Evolutionary conservation across 192 early-diverging fungal genomes (phyloP), one percentile per base, ranked within the genome.

Genomic region (Backusella circina): DNA sequence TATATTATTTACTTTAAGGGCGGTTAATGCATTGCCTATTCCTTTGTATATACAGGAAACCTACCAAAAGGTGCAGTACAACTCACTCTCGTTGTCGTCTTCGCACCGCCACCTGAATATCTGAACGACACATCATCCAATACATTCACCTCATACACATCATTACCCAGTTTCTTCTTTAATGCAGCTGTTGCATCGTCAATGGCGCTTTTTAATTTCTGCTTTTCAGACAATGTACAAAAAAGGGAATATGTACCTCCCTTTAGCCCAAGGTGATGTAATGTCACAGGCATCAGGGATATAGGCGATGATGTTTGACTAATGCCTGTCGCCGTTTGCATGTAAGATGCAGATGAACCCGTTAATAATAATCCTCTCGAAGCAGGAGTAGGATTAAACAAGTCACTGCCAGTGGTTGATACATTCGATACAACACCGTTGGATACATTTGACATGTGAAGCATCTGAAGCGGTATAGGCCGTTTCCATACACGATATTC

Each of bases 171-270:
- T 65, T 81, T 74, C 0, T 80, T 82, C 35, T 77, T 79, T 23
- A 88, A 44, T 2, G 44, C n/a, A 35, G 65, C 51, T 65, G 88
- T 90, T 73, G 91, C 88, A 35, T 90, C 85, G 64, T 90, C 86
- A 71, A 99, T 95, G 66, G 89, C 88, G 65, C 92, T 89, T 64
- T 91, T 86, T 96, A 96, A 97, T 50, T 92, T 86, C 72, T 88
- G 86, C 28, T 91, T 87, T 57, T 93, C 93, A 0, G 89, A 88
- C 15, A 37, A 3, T 31, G 86, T 83, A 7, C 93, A 93, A 67
- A 91, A 91, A 69, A 99, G 82, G 0, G 91, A 92, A 65, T 86
- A 82, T 1, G 85, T 79, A 0, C 93, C 93, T 5, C 76, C 76
- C 26, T 72, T 47, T 21, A 73, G 75, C 30, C 79, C 75, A 16